Conservation (phyloP, 441 rosid species). For the Macaranga tanarius region DNA sequence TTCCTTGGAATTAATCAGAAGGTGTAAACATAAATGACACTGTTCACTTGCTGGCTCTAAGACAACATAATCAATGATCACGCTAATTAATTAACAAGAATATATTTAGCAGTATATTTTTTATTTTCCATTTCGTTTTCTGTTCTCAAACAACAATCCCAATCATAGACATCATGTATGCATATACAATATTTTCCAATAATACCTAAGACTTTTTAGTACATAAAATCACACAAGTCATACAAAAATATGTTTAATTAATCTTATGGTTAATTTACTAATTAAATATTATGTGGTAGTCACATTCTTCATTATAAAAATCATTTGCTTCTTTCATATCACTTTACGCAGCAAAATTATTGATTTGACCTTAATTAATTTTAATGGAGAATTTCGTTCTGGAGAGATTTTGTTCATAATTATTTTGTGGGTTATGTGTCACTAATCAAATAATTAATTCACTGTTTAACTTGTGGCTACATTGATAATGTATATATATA, state of each 20-base stretch:
- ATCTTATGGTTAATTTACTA: neutral
- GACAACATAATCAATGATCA: neutral
- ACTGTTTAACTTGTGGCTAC: constrained; percentile 8
- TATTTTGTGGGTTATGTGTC: neutral
- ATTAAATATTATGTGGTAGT: neutral
- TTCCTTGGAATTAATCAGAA: neutral
- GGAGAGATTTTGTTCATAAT: neutral
- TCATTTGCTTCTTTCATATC: neutral
- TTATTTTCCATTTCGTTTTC: neutral
- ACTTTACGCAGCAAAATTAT: too few relatives aligned
- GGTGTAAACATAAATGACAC: constrained; percentile 11
- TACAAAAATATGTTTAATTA: neutral
- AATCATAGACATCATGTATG: too few relatives aligned
- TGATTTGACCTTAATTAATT: too few relatives aligned
- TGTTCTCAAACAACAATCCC: neutral
- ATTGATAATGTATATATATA: too few relatives aligned
- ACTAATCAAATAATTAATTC: neutral
- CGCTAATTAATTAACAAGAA: neutral
- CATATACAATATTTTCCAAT: neutral
- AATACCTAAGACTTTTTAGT: neutral
- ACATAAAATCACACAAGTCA: neutral
- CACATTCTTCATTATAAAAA: constrained; percentile 7
- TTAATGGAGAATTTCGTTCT: neutral
- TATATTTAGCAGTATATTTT: too few relatives aligned
- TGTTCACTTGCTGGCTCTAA: constrained; percentile 13